Conservation (phyloP, 2,329 filamentous ascomycete species). For the Neonectria punicea region DNA sequence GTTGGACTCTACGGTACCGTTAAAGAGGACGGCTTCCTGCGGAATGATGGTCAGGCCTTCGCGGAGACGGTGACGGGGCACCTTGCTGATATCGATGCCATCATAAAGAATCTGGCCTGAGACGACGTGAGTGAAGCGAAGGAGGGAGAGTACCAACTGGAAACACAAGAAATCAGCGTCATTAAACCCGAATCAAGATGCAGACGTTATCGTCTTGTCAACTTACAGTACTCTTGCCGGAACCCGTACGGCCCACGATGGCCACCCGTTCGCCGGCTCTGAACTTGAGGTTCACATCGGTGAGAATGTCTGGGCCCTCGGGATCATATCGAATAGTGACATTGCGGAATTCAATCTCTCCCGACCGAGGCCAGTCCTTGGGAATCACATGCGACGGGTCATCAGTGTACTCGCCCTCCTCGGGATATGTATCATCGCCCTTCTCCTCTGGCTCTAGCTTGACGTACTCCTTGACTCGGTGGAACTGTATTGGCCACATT, state of each 20-base stretch:
- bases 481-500: slow-evolving; percentile 50
- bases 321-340: slow-evolving; percentile 61
- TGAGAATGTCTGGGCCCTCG: slow-evolving; percentile 60
- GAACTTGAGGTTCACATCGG: slow-evolving; percentile 61
- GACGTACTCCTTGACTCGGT: slow-evolving; percentile 61
- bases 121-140: slow-evolving; percentile 63
- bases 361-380: slow-evolving; percentile 56
- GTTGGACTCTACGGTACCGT: slow-evolving; percentile 64
- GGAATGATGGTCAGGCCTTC: slow-evolving; percentile 67
- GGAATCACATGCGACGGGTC: slow-evolving; percentile 52
- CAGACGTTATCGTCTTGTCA: not conserved
- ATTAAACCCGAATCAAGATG: not conserved
- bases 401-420: slow-evolving; percentile 54
- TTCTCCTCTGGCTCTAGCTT: slow-evolving; percentile 58
- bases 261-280: slow-evolving; percentile 79
- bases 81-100: slow-evolving; percentile 64
- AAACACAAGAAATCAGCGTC: slow-evolving; percentile 20
- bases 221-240: slow-evolving; percentile 82
- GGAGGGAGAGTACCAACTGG: slow-evolving; percentile 62
- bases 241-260: slow-evolving; percentile 82
- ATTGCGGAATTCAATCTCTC: slow-evolving; percentile 62
- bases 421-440: slow-evolving; percentile 51
- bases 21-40: slow-evolving; percentile 68
- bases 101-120: slow-evolving; percentile 66
- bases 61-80: slow-evolving; percentile 61